Conservation (phyloP, 257 asterid species). For the Galeopsis tetrahit region DNA sequence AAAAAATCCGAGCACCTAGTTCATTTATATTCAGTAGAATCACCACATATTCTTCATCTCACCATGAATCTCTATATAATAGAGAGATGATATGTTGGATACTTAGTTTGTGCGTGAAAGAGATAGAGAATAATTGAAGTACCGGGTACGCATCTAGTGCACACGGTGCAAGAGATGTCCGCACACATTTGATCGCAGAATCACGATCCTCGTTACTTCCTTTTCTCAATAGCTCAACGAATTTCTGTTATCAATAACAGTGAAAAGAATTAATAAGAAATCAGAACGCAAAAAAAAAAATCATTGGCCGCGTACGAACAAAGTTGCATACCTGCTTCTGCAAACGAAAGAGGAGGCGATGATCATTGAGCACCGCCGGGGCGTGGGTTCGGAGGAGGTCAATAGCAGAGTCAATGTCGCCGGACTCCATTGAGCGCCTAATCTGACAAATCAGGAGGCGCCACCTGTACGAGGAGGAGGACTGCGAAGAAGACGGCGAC, state of each 20-base stretch:
- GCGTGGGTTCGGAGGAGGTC: conserved; percentile 70
- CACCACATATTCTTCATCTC: neutral
- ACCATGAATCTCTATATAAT: neutral
- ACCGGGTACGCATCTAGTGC: conserved; percentile 99
- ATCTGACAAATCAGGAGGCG: conserved; percentile 83
- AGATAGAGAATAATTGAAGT: conserved; percentile 19
- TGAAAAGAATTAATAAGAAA: neutral
- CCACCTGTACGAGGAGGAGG: conserved; percentile 71
- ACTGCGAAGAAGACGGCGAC: conserved; percentile 38
- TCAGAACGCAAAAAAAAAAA: neutral
- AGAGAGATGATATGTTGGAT: neutral
- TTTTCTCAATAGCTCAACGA: conserved; percentile 85
- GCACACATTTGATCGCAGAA: conserved; percentile 75
- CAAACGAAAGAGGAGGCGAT: conserved; percentile 88
- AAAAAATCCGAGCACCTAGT: neutral
- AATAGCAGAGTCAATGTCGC: conserved; percentile 79
- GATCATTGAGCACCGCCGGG: conserved; percentile 78
- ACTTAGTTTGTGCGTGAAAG: neutral
- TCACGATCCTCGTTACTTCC: conserved; percentile 83
- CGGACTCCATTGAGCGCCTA: conserved; percentile 75
- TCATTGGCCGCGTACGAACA: neutral
- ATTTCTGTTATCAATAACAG: conserved; percentile 59
- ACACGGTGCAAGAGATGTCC: conserved; percentile 88
- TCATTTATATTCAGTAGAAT: neutral
- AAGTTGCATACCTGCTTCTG: conserved; percentile 80